These are phyloP conservation scores for Nannochloropsis salina DNA, from an alignment of 108 stramenopile species.

Conservation along the genomic window DNA sequence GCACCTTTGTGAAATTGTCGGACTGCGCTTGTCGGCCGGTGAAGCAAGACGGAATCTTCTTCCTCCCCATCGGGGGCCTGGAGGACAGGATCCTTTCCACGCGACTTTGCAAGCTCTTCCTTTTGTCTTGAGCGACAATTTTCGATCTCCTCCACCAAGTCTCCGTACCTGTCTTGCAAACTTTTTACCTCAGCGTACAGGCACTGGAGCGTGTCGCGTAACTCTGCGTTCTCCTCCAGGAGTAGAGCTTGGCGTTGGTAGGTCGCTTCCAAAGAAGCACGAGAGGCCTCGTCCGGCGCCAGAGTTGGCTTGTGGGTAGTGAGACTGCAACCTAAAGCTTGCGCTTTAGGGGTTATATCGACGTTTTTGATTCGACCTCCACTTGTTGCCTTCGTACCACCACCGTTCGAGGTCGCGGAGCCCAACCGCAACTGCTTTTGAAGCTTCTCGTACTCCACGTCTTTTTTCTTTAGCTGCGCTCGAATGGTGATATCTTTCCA, in stretches of 20 bases:
- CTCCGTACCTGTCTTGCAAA: neutral
- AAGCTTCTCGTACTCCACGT: slow-evolving; percentile 16
- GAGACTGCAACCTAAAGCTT: neutral
- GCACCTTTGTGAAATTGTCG: neutral
- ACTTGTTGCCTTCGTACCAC: neutral
- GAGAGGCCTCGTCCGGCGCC: neutral
- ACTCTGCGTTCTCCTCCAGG: slow-evolving; percentile 6
- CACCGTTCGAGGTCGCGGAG: neutral
- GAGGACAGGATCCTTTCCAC: neutral
- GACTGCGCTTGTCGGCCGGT: neutral
- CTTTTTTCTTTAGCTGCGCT: slow-evolving; percentile 12
- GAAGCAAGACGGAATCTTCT: neutral
- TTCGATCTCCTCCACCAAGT: neutral
- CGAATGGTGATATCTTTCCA: neutral
- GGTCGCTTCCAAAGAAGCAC: neutral
- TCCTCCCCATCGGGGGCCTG: neutral
- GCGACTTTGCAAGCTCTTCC: neutral
- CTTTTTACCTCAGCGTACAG: neutral
- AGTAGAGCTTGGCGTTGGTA: neutral
- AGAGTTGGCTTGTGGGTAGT: neutral
- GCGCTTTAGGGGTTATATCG: neutral
- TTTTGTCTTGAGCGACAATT: neutral
- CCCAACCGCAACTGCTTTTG: neutral
- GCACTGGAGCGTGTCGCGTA: neutral
- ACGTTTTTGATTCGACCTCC: neutral